phyloP scores from a whole-genome alignment of 108 stramenopile genomes.

The Skeletonema tropicum region DNA sequence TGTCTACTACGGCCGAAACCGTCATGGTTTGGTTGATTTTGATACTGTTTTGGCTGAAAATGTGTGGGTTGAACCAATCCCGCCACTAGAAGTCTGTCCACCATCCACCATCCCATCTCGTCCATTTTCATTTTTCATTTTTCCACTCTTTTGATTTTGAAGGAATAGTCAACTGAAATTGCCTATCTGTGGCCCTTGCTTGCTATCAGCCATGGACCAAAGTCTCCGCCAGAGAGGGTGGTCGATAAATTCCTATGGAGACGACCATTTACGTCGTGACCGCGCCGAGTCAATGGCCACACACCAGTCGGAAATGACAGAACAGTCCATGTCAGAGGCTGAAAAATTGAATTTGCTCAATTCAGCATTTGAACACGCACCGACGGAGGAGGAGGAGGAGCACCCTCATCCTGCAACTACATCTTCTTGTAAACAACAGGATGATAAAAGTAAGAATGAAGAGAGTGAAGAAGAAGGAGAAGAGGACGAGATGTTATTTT shows the following conservation, averaged over 20 bases:
- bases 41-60: no score
- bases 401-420: neutral
- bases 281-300: slow-evolving; percentile 22
- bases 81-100: no score
- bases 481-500: slow-evolving; percentile 13
- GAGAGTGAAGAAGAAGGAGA: slow-evolving; percentile 15
- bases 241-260: slow-evolving; percentile 46
- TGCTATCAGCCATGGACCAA: slow-evolving; percentile 24
- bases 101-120: no score
- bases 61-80: no score
- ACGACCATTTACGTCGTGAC: slow-evolving; percentile 11
- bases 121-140: no score
- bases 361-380: slow-evolving; percentile 31
- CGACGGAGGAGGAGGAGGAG: neutral
- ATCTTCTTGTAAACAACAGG: neutral
- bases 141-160: no score
- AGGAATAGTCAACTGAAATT: no score
- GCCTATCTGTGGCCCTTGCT: no score
- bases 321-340: slow-evolving; percentile 41
- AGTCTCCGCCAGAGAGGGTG: slow-evolving; percentile 42
- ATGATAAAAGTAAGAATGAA: neutral
- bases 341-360: slow-evolving; percentile 35
- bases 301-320: slow-evolving; percentile 35
- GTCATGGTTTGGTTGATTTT: no score
- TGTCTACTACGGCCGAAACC: no score